Percentiles rank a stretch among this genome's conserved stretches.
Evolutionary conservation across 148 eudicot species (phyloP).

Genomic region (Arctostaphylos glauca): DNA sequence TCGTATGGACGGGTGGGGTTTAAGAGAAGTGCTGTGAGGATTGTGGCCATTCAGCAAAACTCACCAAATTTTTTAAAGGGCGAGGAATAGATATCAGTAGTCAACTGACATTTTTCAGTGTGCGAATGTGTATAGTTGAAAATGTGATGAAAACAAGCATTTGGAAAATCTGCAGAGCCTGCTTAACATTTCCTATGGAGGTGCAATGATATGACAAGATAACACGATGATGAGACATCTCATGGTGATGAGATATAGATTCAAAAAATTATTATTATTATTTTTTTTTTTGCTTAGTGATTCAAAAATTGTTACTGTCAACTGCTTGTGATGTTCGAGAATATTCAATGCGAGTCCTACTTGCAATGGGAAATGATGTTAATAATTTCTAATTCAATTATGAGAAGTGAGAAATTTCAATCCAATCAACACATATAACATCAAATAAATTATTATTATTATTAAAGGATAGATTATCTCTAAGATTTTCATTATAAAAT

Average conservation of each 20-base stretch:
- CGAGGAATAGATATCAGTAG: background rate
- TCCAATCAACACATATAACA: background rate
- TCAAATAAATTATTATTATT: background rate
- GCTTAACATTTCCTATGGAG: too few relatives aligned
- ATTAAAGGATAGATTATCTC: background rate
- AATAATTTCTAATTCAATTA: too few relatives aligned
- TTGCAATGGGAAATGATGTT: background rate
- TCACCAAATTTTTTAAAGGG: background rate
- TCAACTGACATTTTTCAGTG: background rate
- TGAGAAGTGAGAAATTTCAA: background rate
- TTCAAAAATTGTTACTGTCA: too few relatives aligned
- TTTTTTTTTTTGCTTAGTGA: too few relatives aligned
- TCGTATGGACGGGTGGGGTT: background rate
- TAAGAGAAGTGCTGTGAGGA: background rate
- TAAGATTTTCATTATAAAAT: background rate
- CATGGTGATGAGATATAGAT: too few relatives aligned
- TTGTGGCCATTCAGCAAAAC: background rate
- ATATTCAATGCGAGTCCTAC: too few relatives aligned
- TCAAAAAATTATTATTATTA: too few relatives aligned
- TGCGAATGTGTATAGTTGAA: background rate
- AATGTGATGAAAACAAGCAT: too few relatives aligned
- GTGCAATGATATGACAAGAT: too few relatives aligned
- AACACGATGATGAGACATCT: too few relatives aligned
- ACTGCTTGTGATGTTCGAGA: too few relatives aligned
- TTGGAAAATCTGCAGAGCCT: too few relatives aligned